These are phyloP conservation scores for Climacium dendroides DNA, from an alignment of 225 moss, liverwort and hornwort species.

Conservation along the genomic window DNA sequence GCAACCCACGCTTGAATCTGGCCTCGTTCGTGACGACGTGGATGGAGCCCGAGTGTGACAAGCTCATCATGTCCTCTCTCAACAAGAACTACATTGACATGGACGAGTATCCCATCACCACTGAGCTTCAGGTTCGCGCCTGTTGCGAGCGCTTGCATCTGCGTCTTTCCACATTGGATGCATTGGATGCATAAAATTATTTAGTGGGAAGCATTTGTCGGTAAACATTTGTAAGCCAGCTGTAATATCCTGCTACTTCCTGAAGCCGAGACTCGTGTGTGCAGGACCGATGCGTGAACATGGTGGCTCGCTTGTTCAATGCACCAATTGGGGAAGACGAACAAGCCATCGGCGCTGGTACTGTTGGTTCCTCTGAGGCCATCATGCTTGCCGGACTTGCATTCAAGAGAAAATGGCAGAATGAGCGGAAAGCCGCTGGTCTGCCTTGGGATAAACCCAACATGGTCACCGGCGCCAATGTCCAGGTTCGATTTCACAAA, in stretches of 20 bases:
- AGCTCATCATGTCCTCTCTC: slow-evolving; percentile 37
- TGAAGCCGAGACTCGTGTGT: not conserved
- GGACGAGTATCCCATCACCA: slow-evolving; percentile 90
- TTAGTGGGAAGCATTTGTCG: not conserved
- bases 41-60: slow-evolving; percentile 65
- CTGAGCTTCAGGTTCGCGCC: slow-evolving; percentile 39
- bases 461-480: slow-evolving; percentile 61
- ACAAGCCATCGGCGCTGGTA: slow-evolving; percentile 44
- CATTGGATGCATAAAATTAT: not conserved
- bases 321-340: slow-evolving; percentile 25
- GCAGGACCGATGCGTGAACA: slow-evolving; percentile 62
- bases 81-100: slow-evolving; percentile 63
- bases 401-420: slow-evolving; percentile 69
- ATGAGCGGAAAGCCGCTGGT: slow-evolving; percentile 48
- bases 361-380: slow-evolving; percentile 56
- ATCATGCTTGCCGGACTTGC: slow-evolving; percentile 66
- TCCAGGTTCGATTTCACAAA: slow-evolving; percentile 21
- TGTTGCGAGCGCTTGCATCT: not conserved
- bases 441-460: slow-evolving; percentile 57
- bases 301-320: slow-evolving; percentile 49
- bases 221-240: not conserved
- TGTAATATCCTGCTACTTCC: not conserved
- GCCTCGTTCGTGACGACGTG: slow-evolving; percentile 58
- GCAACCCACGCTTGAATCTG: slow-evolving; percentile 51
- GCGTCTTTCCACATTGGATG: not conserved